Evolutionary conservation across 2,329 filamentous ascomycete species (phyloP), one percentile per base, ranked within the genome.

Genomic region (Decorospora gaudefroyi): DNA sequence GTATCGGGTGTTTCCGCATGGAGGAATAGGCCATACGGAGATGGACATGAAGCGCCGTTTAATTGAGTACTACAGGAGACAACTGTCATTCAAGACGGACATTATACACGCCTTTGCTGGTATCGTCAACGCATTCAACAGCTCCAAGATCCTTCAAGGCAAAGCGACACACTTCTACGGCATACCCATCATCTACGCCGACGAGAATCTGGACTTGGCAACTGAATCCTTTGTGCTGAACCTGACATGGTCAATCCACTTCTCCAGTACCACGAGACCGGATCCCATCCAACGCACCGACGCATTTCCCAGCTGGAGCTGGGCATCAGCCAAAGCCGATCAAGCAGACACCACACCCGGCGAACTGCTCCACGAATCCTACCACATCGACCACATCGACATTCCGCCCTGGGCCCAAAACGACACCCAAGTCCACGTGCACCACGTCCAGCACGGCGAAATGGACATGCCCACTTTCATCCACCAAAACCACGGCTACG

Each of bases 251-350:
- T n/a, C 16, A 12, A 12, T n/a, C n/a, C n/a, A n/a, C n/a, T n/a
- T n/a, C n/a, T n/a, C n/a, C n/a, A n/a, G n/a, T n/a, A n/a, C n/a
- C n/a, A n/a, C n/a, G n/a, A n/a, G n/a, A n/a, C n/a, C n/a, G n/a
- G n/a, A n/a, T n/a, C n/a, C n/a, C 3, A 6, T 6, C 4, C 1
- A n/a, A 4, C 6, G 1, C 3, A 21, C 7, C 3, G 9, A 15
- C 4, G 7, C n/a, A 9, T 37, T 21, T 37, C 25, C 34, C 16
- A 28, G 23, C 4, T 37, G 17, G 25, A 37, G 25, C 17, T 29
- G 34, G 34, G 34, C 34, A 15, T 37, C 12, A 2, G 16, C 25
- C 3, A 37, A 37, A 18, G 23, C n/a, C 4, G 13, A 17, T 12
- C 13, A 11, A 3, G 3, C 13, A 12, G 1, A 4, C 3, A 5